These are phyloP conservation scores for Parasitella parasitica DNA, from an alignment of 371 early-diverging fungal genomes.

Conservation along the genomic window DNA sequence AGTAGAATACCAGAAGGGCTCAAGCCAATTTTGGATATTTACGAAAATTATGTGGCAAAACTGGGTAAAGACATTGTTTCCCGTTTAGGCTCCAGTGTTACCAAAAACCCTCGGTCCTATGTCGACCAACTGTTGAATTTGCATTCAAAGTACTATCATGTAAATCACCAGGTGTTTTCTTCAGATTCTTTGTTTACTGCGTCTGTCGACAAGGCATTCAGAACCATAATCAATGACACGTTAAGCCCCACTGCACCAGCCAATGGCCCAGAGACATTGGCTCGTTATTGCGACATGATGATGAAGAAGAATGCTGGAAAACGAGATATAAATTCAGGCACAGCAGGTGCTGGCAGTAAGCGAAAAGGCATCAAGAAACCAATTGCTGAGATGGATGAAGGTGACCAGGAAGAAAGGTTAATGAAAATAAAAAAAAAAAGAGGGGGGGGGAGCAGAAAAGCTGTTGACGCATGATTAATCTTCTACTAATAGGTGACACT, in stretches of 20 bases:
- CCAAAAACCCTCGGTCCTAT: conserved; percentile 73
- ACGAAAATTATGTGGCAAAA: conserved; percentile 63
- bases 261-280: conserved; percentile 75
- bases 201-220: conserved; percentile 84
- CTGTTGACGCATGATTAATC: too few relatives aligned
- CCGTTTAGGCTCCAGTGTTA: conserved; percentile 48
- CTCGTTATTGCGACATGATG: conserved; percentile 80
- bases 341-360: conserved; percentile 8
- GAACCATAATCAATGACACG: conserved; percentile 70
- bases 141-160: conserved; percentile 63
- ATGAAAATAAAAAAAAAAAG: conserved; percentile 45
- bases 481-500: conserved; percentile 55
- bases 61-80: conserved; percentile 61
- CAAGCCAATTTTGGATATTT: conserved; percentile 58
- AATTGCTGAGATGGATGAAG: conserved; percentile 28
- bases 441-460: too few relatives aligned
- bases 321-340: conserved; percentile 21
- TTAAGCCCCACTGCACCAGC: conserved; percentile 36
- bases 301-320: conserved; percentile 61
- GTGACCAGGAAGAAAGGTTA: conserved; percentile 59
- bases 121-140: conserved; percentile 65
- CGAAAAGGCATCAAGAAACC: conserved; percentile 13
- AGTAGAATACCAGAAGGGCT: conserved; percentile 67
- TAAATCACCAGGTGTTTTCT: conserved; percentile 65
- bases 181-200: conserved; percentile 74